Evolutionary conservation across 2,329 filamentous ascomycete genomes (phyloP).

Genomic region (Aureobasidium sp.): DNA sequence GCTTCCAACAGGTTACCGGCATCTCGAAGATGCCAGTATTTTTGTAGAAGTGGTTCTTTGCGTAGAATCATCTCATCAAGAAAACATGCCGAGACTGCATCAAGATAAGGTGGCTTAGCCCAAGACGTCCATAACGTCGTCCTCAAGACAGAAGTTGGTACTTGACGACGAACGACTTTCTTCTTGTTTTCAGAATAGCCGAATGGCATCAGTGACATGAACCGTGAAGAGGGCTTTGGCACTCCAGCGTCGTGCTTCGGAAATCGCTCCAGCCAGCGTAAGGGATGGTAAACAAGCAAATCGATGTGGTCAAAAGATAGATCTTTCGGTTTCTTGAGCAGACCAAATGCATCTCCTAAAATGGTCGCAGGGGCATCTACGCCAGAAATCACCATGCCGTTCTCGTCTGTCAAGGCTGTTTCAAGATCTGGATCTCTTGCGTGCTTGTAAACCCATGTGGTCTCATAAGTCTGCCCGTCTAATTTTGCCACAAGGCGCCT

Average conservation of each 20-base stretch:
- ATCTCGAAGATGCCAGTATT: conserved; percentile 39
- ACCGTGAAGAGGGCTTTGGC: conserved; percentile 4
- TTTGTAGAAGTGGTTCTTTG: conserved; percentile 34
- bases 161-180: conserved; percentile 11
- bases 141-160: conserved; percentile 13
- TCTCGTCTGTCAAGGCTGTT: conserved; percentile 11
- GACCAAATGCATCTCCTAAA: conserved; percentile 12
- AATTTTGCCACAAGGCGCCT: conserved; percentile 12
- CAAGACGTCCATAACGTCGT: conserved; percentile 14
- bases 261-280: conserved; percentile 9
- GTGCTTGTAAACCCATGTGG: conserved; percentile 15
- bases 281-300: conserved; percentile 13
- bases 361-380: conserved; percentile 7
- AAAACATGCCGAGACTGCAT: conserved; percentile 15
- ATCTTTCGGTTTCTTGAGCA: conserved; percentile 15
- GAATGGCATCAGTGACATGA: background rate
- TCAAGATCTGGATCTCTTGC: conserved; percentile 14
- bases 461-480: conserved; percentile 13
- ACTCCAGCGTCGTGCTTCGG: background rate
- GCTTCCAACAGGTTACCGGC: conserved; percentile 32
- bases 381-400: conserved; percentile 2
- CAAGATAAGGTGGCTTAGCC: conserved; percentile 13
- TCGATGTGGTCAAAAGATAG: conserved; percentile 14
- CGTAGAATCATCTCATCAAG: conserved; percentile 15
- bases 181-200: background rate